Base-by-base conservation (phyloP, 192 early-diverging fungal species). In the Piromyces sp. region DNA sequence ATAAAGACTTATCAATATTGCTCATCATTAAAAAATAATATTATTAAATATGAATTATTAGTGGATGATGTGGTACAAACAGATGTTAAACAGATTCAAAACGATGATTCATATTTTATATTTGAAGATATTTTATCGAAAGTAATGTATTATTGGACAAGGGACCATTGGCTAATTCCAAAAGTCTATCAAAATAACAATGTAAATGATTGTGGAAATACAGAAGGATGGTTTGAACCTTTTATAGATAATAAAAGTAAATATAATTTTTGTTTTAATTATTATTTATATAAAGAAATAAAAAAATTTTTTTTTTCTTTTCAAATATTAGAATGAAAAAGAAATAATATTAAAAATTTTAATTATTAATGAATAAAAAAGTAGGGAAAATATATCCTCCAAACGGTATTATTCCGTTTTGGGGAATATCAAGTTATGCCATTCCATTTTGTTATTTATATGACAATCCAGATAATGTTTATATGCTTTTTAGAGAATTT, bases 71-170 rank as follows among this genome's bases (percentile, higher is more conserved):
- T 91, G 30, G 30, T 91, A 30, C 84, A 84, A 13, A 30, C 30
- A 1, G 90, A 91, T 83, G 84, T 82, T n/a, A 83, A 85, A 40
- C 86, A 85, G 28, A 87, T 84, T 80, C 86, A 85, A 51, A 89
- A 88, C 42, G 90, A 91, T 80, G 90, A 91, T 82, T 81, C 83
- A 0, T 90, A 85, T 80, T 91, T 91, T 86, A 87, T 91, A 3
- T 91, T 91, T 86, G 90, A 91, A 81, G 90, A 91, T 36, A 79
- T 88, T 36, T 33, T 91, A 30, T 37, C 82, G 5, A 84, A 87
- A 17, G 80, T 91, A 22, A 79, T 91, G 79, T 79, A 88, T 36
- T 83, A 86, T 42, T 91, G 89, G 89, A 36, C 84, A n/a, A 79
- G 90, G 14, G 90, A 91, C 81, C 81, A 78, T 26, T 91, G 90